Evolutionary conservation across 345 rosid species (phyloP).

Genomic region (Nasturtium officinale): DNA sequence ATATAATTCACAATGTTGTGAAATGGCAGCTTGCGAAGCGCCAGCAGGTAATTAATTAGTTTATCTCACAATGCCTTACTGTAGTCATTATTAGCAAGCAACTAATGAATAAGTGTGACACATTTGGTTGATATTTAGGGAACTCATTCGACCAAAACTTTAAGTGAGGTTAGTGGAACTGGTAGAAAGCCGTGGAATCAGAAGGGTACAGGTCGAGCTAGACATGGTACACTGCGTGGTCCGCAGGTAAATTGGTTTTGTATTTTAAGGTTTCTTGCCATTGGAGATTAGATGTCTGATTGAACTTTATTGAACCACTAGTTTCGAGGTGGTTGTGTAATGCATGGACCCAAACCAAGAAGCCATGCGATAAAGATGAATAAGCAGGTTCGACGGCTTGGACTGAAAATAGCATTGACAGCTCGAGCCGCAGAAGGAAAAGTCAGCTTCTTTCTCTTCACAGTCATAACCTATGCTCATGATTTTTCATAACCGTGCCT

Average conservation of each 20-base stretch:
- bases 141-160: constrained; percentile 91
- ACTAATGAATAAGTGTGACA: constrained; percentile 6
- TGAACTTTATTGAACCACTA: constrained; percentile 34
- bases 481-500: not conserved
- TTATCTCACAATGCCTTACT: not conserved
- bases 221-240: constrained; percentile 65
- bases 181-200: constrained; percentile 90
- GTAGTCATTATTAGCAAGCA: not conserved
- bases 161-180: constrained; percentile 95
- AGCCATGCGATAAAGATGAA: constrained; percentile 91
- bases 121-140: constrained; percentile 52
- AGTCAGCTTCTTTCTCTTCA: constrained; percentile 51
- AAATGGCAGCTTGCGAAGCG: constrained; percentile 91
- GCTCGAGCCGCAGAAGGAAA: constrained; percentile 97
- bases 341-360: constrained; percentile 96
- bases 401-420: constrained; percentile 86
- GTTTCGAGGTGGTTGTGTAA: constrained; percentile 87
- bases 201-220: constrained; percentile 89
- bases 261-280: constrained; percentile 13
- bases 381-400: constrained; percentile 88
- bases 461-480: not conserved
- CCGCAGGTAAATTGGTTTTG: constrained; percentile 57
- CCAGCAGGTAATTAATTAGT: constrained; percentile 60
- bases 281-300: constrained; percentile 15
- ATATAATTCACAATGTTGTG: constrained; percentile 86